Evolutionary conservation across 2,329 filamentous ascomycete species (phyloP), one percentile per base, ranked within the genome.

Genomic region (Hymenoscyphus repandus): DNA sequence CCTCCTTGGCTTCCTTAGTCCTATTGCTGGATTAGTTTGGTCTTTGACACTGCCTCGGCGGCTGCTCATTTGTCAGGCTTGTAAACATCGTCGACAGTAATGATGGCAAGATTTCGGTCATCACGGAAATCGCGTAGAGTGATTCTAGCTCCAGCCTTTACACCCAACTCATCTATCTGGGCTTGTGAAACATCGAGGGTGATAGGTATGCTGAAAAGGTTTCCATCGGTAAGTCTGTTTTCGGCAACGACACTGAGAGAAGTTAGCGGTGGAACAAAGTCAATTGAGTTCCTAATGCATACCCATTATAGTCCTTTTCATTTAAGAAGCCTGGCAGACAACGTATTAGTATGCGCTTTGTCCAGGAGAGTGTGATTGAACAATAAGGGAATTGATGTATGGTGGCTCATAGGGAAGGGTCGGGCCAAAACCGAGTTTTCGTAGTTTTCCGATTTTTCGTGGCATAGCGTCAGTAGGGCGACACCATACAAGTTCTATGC

Each of bases 1-100:
- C 93, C 68, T 92, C 82, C 72, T 90, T 85, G 66, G 90, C 93
- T 76, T 99, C 93, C 70, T 88, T 86, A 59, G 81, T 71, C 81
- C 89, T 93, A 58, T 55, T 50, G 65, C n/a, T n/a, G 36, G 27
- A 53, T 39, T 49, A 27, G 34, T 32, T 12, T n/a, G 18, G 15
- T 17, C 27, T 37, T 33, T 27, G 6, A 9, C 36, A 3, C 15
- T n/a, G 13, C 5, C 13, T 13, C 17, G 18, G 13, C 32, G 13
- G n/a, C 2, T 41, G 68, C 85, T 68, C 79, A 91, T 90, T 96
- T 97, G 79, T 99, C 85, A 52, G 93, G 92, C 70, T 79, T 82
- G 81, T 99, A 99, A 64, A 99, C 79, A 71, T 99, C 93, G 54
- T 96, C 90, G 51, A 99, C 83, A 42, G 89, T 97, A 67, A 99